A percentile compares a stretch with the other conserved stretches of the same genome.
These are phyloP conservation scores for Moniliophthora roreri DNA, from an alignment of 1,284 basidiomycete genomes.

Conservation along the genomic window DNA sequence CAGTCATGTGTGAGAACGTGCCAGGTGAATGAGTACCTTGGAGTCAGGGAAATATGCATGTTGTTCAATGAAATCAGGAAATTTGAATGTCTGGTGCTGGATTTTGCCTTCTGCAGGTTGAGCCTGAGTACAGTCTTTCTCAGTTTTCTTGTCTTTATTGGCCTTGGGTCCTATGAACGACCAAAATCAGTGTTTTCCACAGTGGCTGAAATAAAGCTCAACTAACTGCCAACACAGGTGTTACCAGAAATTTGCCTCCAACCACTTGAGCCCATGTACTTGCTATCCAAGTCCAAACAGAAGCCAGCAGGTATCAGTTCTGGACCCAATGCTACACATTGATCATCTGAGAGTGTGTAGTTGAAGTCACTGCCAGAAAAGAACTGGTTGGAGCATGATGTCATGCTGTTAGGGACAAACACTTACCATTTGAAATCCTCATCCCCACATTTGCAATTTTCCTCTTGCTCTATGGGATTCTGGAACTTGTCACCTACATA, in stretches of 20 bases:
- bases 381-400: conserved; percentile 2
- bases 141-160: conserved; percentile 69
- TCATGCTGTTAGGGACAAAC: background rate
- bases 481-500: conserved; percentile 92
- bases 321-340: conserved; percentile 82
- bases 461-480: conserved; percentile 82
- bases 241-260: conserved; percentile 94
- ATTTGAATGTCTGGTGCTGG: conserved; percentile 73
- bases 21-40: conserved; percentile 37
- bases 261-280: conserved; percentile 87
- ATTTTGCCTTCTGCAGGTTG: conserved; percentile 75
- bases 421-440: conserved; percentile 92
- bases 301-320: conserved; percentile 82
- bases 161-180: too few relatives aligned
- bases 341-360: conserved; percentile 68
- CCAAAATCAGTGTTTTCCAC: too few relatives aligned
- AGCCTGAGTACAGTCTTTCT: conserved; percentile 70
- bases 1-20: background rate
- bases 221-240: conserved; percentile 70
- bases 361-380: conserved; percentile 80
- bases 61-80: conserved; percentile 70
- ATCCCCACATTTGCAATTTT: conserved; percentile 82
- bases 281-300: conserved; percentile 63
- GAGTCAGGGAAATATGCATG: conserved; percentile 83
- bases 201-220: too few relatives aligned